These are phyloP conservation scores for Leccinum subgranulosum DNA, from an alignment of 768 basidiomycete genomes.

Conservation along the genomic window DNA sequence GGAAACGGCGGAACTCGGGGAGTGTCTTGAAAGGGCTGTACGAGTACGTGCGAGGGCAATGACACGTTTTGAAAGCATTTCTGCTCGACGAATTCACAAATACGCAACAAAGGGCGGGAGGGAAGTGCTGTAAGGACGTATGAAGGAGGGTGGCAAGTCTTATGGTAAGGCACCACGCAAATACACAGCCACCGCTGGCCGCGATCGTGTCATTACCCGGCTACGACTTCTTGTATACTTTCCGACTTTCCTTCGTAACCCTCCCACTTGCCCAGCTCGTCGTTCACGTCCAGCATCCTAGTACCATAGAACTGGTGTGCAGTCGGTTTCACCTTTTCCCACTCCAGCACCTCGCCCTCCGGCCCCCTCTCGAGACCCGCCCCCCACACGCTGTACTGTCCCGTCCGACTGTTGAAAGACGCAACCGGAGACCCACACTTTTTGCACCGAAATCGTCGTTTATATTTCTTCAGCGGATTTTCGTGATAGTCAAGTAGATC, in stretches of 20 bases:
- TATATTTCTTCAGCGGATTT: constrained; percentile 51
- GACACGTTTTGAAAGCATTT: constrained; percentile 71
- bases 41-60: constrained; percentile 63
- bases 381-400: constrained; percentile 58
- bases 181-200: constrained; percentile 17
- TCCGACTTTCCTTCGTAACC: constrained; percentile 56
- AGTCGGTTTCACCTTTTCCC: constrained; percentile 58
- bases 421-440: constrained; percentile 54
- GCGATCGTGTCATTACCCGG: not conserved
- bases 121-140: not conserved
- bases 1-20: constrained; percentile 34
- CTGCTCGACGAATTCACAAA: not conserved
- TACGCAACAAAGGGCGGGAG: not conserved
- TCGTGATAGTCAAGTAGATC: constrained; percentile 44
- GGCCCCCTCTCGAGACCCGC: constrained; percentile 51
- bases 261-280: constrained; percentile 59
- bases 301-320: constrained; percentile 65
- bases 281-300: constrained; percentile 52
- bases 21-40: constrained; percentile 39
- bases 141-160: not conserved
- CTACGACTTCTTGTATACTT: constrained; percentile 18
- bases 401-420: constrained; percentile 47
- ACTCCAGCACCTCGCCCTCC: constrained; percentile 46
- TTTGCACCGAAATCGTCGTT: constrained; percentile 62
- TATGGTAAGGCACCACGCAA: not conserved